A percentile compares a stretch with the other conserved stretches of the same genome.
Conservation (phyloP, 768 basidiomycete genomes). For the Lactarius quietus region DNA sequence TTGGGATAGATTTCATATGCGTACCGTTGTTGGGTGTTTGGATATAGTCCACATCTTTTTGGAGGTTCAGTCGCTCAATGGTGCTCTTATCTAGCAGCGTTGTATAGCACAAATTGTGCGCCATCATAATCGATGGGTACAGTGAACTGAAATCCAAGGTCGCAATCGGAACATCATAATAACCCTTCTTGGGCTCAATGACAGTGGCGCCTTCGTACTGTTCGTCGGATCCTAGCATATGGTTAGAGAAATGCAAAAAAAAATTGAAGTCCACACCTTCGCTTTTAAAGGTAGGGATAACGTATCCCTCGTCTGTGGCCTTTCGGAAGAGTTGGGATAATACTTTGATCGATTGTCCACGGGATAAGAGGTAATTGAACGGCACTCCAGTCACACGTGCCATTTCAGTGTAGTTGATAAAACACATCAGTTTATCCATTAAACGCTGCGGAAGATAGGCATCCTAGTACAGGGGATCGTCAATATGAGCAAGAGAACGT, state of each 20-base stretch:
- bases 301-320: constrained; percentile 87
- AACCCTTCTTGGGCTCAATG: constrained; percentile 94
- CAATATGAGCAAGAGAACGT: background rate
- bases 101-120: constrained; percentile 97
- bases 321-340: constrained; percentile 92
- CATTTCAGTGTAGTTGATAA: constrained; percentile 99
- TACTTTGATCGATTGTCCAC: constrained; percentile 99
- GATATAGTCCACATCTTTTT: constrained; percentile 87
- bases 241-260: background rate
- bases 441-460: constrained; percentile 96
- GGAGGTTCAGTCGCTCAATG: constrained; percentile 71
- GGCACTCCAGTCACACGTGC: constrained; percentile 99
- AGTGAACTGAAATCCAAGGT: constrained; percentile 98
- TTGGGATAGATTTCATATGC: constrained; percentile 17
- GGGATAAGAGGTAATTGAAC: constrained; percentile 90
- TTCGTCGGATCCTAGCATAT: constrained; percentile 73
- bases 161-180: constrained; percentile 95
- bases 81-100: constrained; percentile 82
- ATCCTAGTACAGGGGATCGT: constrained; percentile 52
- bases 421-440: constrained; percentile 98
- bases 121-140: constrained; percentile 99
- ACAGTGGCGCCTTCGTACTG: constrained; percentile 99
- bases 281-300: constrained; percentile 79
- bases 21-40: constrained; percentile 94
- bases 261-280: constrained; percentile 54